Base-by-base conservation (phyloP, 106 monocot species). In the Platanthera zijinensis region DNA sequence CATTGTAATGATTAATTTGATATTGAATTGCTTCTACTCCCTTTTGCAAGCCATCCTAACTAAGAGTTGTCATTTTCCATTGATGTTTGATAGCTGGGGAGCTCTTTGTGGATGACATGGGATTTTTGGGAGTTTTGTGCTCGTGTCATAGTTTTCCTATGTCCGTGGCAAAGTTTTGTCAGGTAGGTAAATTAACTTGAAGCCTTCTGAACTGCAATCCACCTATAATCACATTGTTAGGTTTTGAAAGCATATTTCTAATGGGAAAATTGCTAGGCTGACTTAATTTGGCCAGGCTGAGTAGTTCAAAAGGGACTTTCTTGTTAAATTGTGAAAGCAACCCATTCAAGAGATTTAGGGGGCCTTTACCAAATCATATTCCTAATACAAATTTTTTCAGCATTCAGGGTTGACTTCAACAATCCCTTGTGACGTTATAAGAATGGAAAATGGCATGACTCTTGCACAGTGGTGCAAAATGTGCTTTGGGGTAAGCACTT, bases 81-180 rank as follows among this genome's bases (percentile, higher is more conserved):
- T 39, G 77, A 61, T 71, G 48, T 71, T 63, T 71, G 73, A 81
- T 85, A 96, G 96, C 85, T 81, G 96, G 96, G 68, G 89, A 92
- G 78, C 78, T 96, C 15, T 87, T 96, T 80, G 62, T 92, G 57
- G 86, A 72, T 81, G 90, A 88, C 11, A 79, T 82, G 69, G 92
- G 96, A 6, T 78, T 87, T 74, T 73, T 96, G 8, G 96, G 87
- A 82, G 78, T 92, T 78, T 45, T 83, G 79, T 96, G 96, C 82
- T 83, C 84, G 45, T 96, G 96, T 80, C 96, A 96, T 76, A 77
- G 54, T 72, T 74, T 84, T 53, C 76, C 50, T 48, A 96, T 96
- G 96, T 90, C 96, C 53, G 82, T 93, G 49, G 90, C 88, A 45
- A 89, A 90, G 76, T 96, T 96, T 84, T 96, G 92, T 84, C 87